Evolutionary conservation across 805 yeast genomes (phyloP).

Genomic region (Candida cerambycidarum): DNA sequence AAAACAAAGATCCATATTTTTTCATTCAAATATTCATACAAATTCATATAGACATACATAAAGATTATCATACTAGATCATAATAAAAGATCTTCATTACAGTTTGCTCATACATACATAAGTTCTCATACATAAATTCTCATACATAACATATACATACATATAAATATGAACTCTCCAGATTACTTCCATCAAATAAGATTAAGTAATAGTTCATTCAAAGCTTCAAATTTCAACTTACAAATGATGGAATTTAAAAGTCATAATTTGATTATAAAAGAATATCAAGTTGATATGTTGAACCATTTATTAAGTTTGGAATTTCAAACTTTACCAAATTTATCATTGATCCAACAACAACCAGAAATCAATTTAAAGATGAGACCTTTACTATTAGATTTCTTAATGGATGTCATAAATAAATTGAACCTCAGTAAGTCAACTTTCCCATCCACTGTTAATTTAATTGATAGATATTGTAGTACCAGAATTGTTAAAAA

Average conservation of each 20-base stretch:
- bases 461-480: conserved; percentile 44
- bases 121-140: background rate
- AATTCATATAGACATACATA: background rate
- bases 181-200: conserved; percentile 35
- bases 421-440: conserved; percentile 39
- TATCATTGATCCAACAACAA: conserved; percentile 43
- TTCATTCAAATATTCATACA: too few species aligned
- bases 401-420: conserved; percentile 45
- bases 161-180: conserved; percentile 22
- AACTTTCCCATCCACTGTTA: conserved; percentile 46
- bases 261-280: conserved; percentile 43
- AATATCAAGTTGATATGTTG: conserved; percentile 46
- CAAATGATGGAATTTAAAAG: conserved; percentile 48
- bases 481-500: conserved; percentile 45
- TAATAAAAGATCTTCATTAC: too few species aligned
- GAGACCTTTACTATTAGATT: conserved; percentile 45
- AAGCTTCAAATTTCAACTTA: conserved; percentile 41
- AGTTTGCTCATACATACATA: background rate
- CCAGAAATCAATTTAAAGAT: conserved; percentile 45
- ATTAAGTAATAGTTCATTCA: conserved; percentile 29
- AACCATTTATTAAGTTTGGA: conserved; percentile 34
- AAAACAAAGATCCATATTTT: too few species aligned
- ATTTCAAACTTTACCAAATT: conserved; percentile 28
- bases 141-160: background rate
- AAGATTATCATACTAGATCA: background rate